Percentiles rank a stretch among this genome's conserved stretches.
These are phyloP conservation scores for Talaromyces rugulosus DNA, from an alignment of 2,329 filamentous ascomycete species.

Conservation along the genomic window DNA sequence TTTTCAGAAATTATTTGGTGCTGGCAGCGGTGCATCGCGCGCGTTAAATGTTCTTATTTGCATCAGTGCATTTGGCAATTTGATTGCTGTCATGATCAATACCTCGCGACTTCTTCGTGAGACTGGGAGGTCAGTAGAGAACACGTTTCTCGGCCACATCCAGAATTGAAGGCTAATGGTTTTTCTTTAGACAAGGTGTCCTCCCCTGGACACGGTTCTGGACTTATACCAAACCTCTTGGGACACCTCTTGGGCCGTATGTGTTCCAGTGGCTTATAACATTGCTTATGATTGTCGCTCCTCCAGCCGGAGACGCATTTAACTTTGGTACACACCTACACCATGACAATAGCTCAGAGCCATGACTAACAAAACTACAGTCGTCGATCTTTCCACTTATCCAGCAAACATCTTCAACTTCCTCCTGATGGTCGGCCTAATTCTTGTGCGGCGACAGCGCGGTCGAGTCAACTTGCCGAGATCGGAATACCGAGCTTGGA, in stretches of 20 bases:
- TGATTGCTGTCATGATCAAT: slow-evolving; percentile 54
- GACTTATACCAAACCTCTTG: slow-evolving; percentile 61
- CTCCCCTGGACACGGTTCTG: slow-evolving; percentile 59
- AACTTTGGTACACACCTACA: slow-evolving; percentile 44
- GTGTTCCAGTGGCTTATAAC: slow-evolving; percentile 56
- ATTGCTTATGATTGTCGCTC: slow-evolving; percentile 56
- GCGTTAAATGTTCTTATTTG: slow-evolving; percentile 57
- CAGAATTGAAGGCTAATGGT: neutral
- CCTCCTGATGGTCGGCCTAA: slow-evolving; percentile 42
- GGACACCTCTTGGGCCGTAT: slow-evolving; percentile 59
- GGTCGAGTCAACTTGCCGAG: slow-evolving; percentile 1
- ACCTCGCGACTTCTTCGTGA: slow-evolving; percentile 56
- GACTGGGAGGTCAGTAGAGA: slow-evolving; percentile 45
- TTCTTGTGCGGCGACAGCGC: slow-evolving; percentile 7
- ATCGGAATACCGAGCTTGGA: slow-evolving; percentile 58
- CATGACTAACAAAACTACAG: slow-evolving; percentile 25
- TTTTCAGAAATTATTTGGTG: slow-evolving; percentile 56
- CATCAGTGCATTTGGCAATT: slow-evolving; percentile 56
- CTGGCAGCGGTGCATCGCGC: slow-evolving; percentile 40
- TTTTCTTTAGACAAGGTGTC: slow-evolving; percentile 50
- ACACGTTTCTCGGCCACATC: neutral
- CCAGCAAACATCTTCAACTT: slow-evolving; percentile 57
- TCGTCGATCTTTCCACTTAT: slow-evolving; percentile 58
- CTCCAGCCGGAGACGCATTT: slow-evolving; percentile 62
- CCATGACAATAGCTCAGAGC: slow-evolving; percentile 20